A percentile compares a stretch with the other conserved stretches of the same genome.
Conservation (phyloP, 2,329 filamentous ascomycete genomes). For the Xylariaceae sp. region DNA sequence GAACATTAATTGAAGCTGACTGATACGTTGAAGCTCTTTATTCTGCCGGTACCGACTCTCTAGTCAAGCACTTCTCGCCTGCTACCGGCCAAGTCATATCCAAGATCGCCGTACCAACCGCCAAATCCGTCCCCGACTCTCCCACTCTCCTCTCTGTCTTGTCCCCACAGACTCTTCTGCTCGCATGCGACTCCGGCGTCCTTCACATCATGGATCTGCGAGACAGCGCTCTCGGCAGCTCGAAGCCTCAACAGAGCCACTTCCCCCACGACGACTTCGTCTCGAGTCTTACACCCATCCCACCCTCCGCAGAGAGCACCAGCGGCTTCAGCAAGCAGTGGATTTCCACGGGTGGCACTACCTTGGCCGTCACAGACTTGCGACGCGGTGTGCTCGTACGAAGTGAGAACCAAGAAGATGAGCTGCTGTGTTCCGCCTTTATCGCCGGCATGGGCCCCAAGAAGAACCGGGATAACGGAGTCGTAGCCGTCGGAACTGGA, state of each 20-base stretch:
- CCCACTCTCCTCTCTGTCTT: constrained; percentile 77
- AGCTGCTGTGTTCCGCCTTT: constrained; percentile 75
- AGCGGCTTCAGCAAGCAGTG: constrained; percentile 91
- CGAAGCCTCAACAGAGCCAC: constrained; percentile 71
- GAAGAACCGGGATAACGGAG: constrained; percentile 60
- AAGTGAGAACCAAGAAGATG: constrained; percentile 92
- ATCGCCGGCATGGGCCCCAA: constrained; percentile 71
- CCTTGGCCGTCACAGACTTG: constrained; percentile 83
- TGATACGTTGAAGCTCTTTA: constrained; percentile 44
- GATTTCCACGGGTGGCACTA: constrained; percentile 88
- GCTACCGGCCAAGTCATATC: constrained; percentile 63
- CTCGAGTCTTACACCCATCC: constrained; percentile 78
- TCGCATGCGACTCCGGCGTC: constrained; percentile 85
- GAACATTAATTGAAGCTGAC: constrained; percentile 17
- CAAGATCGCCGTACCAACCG: constrained; percentile 71
- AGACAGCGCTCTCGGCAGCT: constrained; percentile 48
- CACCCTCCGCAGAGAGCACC: constrained; percentile 72
- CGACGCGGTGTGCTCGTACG: constrained; percentile 78
- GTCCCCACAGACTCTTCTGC: constrained; percentile 79
- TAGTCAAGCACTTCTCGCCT: constrained; percentile 55
- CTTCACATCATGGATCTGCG: constrained; percentile 85
- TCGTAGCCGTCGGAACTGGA: constrained; percentile 69
- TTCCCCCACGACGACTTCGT: constrained; percentile 90
- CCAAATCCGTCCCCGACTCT: constrained; percentile 54
- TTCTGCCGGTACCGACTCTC: constrained; percentile 56